Conservation (phyloP, 495 filamentous ascomycete species). For the Neurospora africana region DNA sequence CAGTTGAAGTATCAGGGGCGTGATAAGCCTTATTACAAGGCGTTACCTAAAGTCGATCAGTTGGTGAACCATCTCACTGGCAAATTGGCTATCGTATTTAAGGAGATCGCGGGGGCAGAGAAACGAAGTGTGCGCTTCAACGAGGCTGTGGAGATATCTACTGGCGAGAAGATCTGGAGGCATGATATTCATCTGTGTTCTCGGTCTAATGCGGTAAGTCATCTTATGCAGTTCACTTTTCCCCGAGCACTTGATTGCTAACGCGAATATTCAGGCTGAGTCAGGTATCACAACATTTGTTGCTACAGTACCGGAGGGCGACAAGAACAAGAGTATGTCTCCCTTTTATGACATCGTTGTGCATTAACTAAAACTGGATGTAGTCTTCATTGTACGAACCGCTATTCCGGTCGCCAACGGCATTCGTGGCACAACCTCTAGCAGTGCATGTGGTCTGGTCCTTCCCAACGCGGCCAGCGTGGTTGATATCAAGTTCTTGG, state of each 20-base stretch:
- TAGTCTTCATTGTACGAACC: slow-evolving; percentile 39
- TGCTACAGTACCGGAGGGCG: slow-evolving; percentile 20
- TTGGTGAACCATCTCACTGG: slow-evolving; percentile 32
- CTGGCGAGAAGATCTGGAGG: slow-evolving; percentile 27
- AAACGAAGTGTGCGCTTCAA: slow-evolving; percentile 45
- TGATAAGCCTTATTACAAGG: slow-evolving; percentile 26
- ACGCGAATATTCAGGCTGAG: slow-evolving; percentile 18
- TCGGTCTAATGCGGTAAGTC: slow-evolving; percentile 17
- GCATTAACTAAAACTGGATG: slow-evolving; percentile 17
- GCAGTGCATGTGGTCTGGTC: slow-evolving; percentile 22
- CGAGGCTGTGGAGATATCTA: slow-evolving; percentile 24
- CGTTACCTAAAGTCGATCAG: slow-evolving; percentile 33
- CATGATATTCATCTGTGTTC: slow-evolving; percentile 27
- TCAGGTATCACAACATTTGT: slow-evolving; percentile 23
- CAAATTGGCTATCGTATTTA: slow-evolving; percentile 33
- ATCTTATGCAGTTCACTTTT: not conserved
- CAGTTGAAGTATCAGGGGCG: slow-evolving; percentile 35
- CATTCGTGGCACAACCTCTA: slow-evolving; percentile 23
- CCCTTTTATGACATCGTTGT: not conserved
- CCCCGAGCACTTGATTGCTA: not conserved
- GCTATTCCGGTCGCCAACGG: slow-evolving; percentile 30
- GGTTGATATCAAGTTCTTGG: slow-evolving; percentile 40
- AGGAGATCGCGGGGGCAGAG: slow-evolving; percentile 44
- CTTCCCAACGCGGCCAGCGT: slow-evolving; percentile 30
- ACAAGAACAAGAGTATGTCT: slow-evolving; percentile 16